Base-by-base conservation (phyloP, 805 yeast species). In the Lachancea meyersii region DNA sequence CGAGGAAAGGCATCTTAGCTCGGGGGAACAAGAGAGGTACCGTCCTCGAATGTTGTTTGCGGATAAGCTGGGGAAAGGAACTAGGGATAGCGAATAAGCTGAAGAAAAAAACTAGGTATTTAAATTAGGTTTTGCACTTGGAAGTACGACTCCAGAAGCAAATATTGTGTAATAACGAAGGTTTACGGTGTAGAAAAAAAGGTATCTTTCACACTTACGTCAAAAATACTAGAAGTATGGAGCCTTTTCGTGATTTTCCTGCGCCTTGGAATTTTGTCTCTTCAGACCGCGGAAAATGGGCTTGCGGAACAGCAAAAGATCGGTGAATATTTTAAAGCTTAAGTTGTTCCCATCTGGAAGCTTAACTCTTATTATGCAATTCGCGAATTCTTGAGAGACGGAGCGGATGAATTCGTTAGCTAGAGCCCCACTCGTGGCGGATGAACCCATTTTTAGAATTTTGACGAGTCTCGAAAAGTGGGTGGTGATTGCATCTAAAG, bases 401-500 rank as follows among this genome's bases (percentile, higher is more conserved):
- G 67, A 65, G 21, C 52, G 52, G 13, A 57, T 61, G 53, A 76
- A 72, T 22, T 68, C 68, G 0, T 61, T 57, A 0, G 69, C 62
- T 11, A 63, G 43, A 9, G 67, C 41, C 54, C 65, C 58, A 5
- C 58, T 56, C 5, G 41, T 31, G 31, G 47, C 48, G 23, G 47
- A 47, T 57, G 74, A 49, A 58, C 69, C 57, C 72, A 76, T 63
- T 58, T 70, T 55, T 57, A 79, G 61, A 24, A 77, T 74, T 19
- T 73, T 62, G 22, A 81, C 73, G 44, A 86, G 64, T 36, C 94
- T 70, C 40, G 73, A 72, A 58, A 86, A 75, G 61, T 86, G 95
- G 1, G 87, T 79, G 30, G 81, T 73, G n/a, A 86, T 62, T 1
- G 89, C 88, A 58, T 83, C 89, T 41, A 86, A 70, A 0, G 94